A percentile compares a stretch with the other conserved stretches of the same genome.
Conservation (phyloP, 2,329 filamentous ascomycete genomes). For the Xylariaceae sp. region DNA sequence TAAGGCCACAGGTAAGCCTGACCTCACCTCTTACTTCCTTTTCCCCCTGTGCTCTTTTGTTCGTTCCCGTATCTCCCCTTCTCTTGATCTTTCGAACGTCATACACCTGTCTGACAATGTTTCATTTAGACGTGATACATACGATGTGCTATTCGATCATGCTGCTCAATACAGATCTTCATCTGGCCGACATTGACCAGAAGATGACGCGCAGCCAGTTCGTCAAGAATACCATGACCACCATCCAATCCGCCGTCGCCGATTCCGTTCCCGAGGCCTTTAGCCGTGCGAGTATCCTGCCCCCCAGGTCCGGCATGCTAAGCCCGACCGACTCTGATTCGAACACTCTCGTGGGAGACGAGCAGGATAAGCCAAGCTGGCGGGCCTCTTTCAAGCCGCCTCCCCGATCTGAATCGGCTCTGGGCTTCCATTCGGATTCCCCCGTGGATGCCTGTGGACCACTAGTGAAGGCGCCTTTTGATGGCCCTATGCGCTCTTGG, state of each 20-base stretch:
- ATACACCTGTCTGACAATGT: conserved; percentile 28
- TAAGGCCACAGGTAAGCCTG: conserved; percentile 69
- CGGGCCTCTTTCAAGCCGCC: conserved; percentile 47
- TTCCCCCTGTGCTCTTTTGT: too few species aligned
- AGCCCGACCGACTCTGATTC: conserved; percentile 25
- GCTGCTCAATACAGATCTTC: conserved; percentile 91
- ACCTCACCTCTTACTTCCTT: neutral
- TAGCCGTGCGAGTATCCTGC: conserved; percentile 52
- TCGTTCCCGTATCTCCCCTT: too few species aligned
- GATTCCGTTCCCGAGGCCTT: conserved; percentile 69
- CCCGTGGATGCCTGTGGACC: conserved; percentile 61
- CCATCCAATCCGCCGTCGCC: conserved; percentile 70
- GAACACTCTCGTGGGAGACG: conserved; percentile 16
- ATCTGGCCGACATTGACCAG: conserved; percentile 88
- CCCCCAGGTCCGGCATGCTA: conserved; percentile 35
- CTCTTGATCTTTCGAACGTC: too few species aligned
- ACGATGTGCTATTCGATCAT: conserved; percentile 96
- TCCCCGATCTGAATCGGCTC: conserved; percentile 41
- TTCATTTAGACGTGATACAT: conserved; percentile 75
- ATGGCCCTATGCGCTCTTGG: conserved; percentile 75
- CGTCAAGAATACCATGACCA: conserved; percentile 92
- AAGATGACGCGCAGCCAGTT: conserved; percentile 97
- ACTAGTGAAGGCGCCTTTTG: conserved; percentile 72
- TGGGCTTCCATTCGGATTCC: conserved; percentile 34
- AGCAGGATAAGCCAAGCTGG: conserved; percentile 27